Evolutionary conservation across 768 basidiomycete genomes (phyloP), one percentile per base, ranked within the genome.

Genomic region (Filobasidium wieringae): DNA sequence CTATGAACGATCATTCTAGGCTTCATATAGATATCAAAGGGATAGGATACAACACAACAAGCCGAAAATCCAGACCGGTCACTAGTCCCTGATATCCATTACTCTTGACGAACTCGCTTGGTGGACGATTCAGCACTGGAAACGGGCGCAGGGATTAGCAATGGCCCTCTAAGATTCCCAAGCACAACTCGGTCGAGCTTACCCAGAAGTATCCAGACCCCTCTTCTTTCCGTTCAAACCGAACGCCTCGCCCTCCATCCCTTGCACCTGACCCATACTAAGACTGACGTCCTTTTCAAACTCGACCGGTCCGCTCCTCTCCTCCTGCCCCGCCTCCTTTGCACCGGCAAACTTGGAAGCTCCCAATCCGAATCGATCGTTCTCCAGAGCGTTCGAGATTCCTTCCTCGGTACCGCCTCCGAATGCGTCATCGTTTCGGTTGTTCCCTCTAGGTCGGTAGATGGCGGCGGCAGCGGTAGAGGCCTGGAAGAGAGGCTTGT

Each of bases 401-500:
- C 95, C 93, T 65, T 96, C 91, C 68, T 92, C 90, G 2, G 92
- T 95, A 36, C 92, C 92, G 57, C 87, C 91, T 51, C 89, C 90
- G 71, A 87, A 93, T 37, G 87, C 82, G 53, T 95, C 92, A 39
- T 96, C 89, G 68, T 87, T 87, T 30, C 84, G 87, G 58, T 89
- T 87, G 64, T 88, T 86, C 0, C 92, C 91, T 27, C 85, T 80
- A 4, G 93, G 88, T 74, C 92, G 93, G 80, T 99, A 99, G 65
- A 99, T 99, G n/a, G 95, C 95, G n/a, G 93, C 90, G 0, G 88
- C 91, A 17, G 93, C 93, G 4, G 86, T 84, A 2, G 92, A 93
- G 1, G 95, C 93, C 66, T 90, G 86, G 81, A 99, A 99, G 51
- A 99, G 78, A 2, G 93, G 91, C 51, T 83, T 82, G 72, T 99